A percentile compares a stretch with the other conserved stretches of the same genome.
Conservation (phyloP, 768 basidiomycete species). For the Naganishia vishniacii region DNA sequence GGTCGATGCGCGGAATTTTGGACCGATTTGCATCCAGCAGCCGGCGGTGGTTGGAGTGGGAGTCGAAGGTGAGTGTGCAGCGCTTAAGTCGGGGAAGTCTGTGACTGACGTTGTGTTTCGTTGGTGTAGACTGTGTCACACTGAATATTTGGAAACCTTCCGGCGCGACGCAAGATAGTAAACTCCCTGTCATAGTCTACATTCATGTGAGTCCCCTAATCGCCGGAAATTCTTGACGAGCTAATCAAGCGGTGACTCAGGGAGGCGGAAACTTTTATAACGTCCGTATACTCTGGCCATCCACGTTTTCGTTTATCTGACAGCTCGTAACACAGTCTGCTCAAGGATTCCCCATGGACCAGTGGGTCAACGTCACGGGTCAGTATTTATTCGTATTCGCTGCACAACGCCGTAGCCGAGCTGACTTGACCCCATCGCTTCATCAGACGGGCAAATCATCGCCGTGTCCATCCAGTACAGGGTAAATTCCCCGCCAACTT, state of each 20-base stretch:
- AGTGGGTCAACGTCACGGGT: slow-evolving; percentile 51
- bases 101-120: not conserved
- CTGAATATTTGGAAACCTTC: slow-evolving; percentile 53
- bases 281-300: not conserved
- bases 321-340: slow-evolving; percentile 46
- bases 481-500: not conserved
- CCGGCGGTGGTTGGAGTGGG: slow-evolving; percentile 54
- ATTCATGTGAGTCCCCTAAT: slow-evolving; percentile 48
- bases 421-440: too few relatives aligned
- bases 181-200: slow-evolving; percentile 53
- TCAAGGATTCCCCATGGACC: slow-evolving; percentile 54
- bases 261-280: slow-evolving; percentile 14
- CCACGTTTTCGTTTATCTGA: not conserved
- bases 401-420: too few relatives aligned
- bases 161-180: slow-evolving; percentile 43
- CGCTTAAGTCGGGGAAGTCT: not conserved
- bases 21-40: slow-evolving; percentile 53
- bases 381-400: too few relatives aligned
- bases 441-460: slow-evolving; percentile 36
- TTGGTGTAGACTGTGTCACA: slow-evolving; percentile 50
- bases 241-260: not conserved
- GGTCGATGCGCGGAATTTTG: slow-evolving; percentile 53
- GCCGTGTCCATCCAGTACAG: slow-evolving; percentile 36
- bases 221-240: too few relatives aligned
- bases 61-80: slow-evolving; percentile 49